Evolutionary conservation across 2,329 filamentous ascomycete species (phyloP), one percentile per base, ranked within the genome.

Genomic region (Nigrograna mackinnonii): DNA sequence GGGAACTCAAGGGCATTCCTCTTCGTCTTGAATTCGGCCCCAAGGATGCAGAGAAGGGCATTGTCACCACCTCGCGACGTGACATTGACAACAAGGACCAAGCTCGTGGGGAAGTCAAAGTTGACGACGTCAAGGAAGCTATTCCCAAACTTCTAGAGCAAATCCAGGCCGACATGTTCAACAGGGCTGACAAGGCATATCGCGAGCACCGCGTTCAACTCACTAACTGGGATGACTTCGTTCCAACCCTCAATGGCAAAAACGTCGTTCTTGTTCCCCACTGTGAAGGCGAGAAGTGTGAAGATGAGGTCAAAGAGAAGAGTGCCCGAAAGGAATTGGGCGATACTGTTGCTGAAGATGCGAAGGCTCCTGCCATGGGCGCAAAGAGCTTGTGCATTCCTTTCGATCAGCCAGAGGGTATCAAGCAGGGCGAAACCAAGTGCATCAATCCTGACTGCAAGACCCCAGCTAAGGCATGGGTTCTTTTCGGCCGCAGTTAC

Each of bases 1-100:
- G 91, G 90, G 95, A 99, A 71, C 80, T 97, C 58, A 95, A 92
- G 74, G 94, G 95, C 67, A 87, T 97, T 31, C 94, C 95, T 35
- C 82, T 99, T 26, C 87, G 94, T 46, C 80, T 99, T 45, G 94
- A 99, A 71, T 96, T 96, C 64, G 95, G 95, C 5, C 92, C 94
- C 60, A 95, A 95, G 73, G 94, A 97, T 66, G 86, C 87, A 11
- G 89, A 88, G 52, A 89, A 91, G 66, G 82, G 87, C 44, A 87
- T 91, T 31, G 86, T 97, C 55, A 89, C 86, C 50, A 89, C 82
- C 50, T 89, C 91, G 17, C 89, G 94, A 61, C 89, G 95, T 60
- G 94, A 99, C 68, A 87, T 87, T 28, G 76, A 77, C 45, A 87
- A 86, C 69, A 96, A 97, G 79, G 60, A 67, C 34, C 54, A 58